Conservation (phyloP, 176 grass and related monocot genomes). For the Rhipidocladum racemiflorum region DNA sequence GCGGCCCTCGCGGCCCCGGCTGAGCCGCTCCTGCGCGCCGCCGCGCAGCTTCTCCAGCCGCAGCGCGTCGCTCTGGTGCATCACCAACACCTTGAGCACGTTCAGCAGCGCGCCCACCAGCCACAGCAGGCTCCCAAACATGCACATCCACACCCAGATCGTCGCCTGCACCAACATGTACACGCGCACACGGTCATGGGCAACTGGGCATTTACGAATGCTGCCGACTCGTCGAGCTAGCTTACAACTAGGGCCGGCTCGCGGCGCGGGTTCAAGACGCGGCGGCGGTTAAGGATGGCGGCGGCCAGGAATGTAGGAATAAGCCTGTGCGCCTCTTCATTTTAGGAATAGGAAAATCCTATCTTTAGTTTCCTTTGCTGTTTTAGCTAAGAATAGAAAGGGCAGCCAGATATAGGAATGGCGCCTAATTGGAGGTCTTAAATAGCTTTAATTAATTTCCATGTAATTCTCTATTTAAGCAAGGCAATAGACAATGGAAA, state of each 20-base stretch:
- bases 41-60: constrained; percentile 76
- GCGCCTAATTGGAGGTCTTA: too few species aligned
- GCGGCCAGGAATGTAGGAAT: too few species aligned
- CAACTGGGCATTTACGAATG: too few species aligned
- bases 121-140: constrained; percentile 64
- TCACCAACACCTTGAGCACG: constrained; percentile 56
- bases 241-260: constrained; percentile 12
- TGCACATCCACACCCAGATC: constrained; percentile 55
- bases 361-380: too few species aligned
- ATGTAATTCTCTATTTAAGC: too few species aligned
- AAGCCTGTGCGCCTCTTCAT: too few species aligned
- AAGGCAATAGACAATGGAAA: too few species aligned
- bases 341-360: too few species aligned
- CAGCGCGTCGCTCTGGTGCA: constrained; percentile 63
- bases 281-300: constrained; percentile 35
- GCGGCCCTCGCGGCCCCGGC: constrained; percentile 51
- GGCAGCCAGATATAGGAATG: too few species aligned
- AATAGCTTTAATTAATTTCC: too few species aligned
- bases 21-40: constrained; percentile 56
- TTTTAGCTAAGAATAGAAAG: too few species aligned
- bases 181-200: neutral
- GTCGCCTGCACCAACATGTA: constrained; percentile 20
- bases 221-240: neutral
- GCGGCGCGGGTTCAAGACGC: neutral
- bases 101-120: constrained; percentile 55